phyloP scores from a whole-genome alignment of 306 rosid species.

The Luffa acutangula region DNA sequence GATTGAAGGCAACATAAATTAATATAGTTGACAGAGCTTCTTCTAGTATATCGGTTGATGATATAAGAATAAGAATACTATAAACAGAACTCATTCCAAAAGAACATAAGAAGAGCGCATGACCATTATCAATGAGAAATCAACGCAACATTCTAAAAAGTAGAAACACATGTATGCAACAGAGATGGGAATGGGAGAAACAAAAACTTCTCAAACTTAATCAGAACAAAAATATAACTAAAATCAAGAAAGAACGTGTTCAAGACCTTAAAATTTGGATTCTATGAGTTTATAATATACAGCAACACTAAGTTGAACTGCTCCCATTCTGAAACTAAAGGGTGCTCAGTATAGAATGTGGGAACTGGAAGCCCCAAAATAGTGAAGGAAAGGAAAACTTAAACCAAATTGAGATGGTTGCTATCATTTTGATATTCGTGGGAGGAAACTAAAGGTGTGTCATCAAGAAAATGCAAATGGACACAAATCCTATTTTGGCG shows the following conservation, averaged over 20 bases:
- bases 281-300: background rate
- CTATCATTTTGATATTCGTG: background rate
- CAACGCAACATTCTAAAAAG: background rate
- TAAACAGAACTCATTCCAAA: background rate
- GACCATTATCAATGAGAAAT: background rate
- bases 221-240: background rate
- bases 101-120: background rate
- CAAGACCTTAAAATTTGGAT: background rate
- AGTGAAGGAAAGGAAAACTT: background rate
- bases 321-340: background rate
- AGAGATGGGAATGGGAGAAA: background rate
- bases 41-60: background rate
- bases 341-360: background rate
- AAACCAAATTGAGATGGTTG: background rate
- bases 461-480: background rate
- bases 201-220: background rate
- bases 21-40: background rate
- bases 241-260: background rate
- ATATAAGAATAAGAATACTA: background rate
- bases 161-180: background rate
- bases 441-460: background rate
- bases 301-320: background rate
- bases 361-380: background rate
- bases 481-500: background rate
- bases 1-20: slow-evolving; percentile 10